Evolutionary conservation across 2,329 filamentous ascomycete species (phyloP).

Genomic region (Hymenoscyphus infarciens): DNA sequence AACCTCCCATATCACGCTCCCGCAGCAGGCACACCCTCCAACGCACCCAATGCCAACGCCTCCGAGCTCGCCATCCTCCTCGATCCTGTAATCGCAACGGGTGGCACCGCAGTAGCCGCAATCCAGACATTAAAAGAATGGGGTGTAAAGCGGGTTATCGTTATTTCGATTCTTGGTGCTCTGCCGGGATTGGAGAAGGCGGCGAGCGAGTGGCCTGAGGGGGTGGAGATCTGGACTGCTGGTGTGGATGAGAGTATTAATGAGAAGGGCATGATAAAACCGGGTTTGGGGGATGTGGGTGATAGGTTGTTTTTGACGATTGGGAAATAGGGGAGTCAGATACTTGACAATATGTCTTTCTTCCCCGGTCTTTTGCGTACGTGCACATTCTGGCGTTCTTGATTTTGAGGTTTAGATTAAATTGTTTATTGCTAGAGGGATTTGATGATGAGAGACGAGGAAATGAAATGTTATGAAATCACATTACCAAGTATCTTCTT

Average conservation of each 20-base stretch:
- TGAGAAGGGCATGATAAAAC: conserved; percentile 82
- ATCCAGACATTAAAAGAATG: conserved; percentile 88
- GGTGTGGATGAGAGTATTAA: conserved; percentile 73
- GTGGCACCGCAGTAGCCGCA: conserved; percentile 82
- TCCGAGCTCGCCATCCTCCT: conserved; percentile 74
- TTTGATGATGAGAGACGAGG: too few relatives aligned
- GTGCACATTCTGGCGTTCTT: too few relatives aligned
- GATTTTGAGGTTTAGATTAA: too few relatives aligned
- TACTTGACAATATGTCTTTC: too few relatives aligned
- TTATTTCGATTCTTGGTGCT: conserved; percentile 73
- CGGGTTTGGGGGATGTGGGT: conserved; percentile 85
- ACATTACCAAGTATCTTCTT: too few relatives aligned
- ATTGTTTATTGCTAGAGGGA: too few relatives aligned
- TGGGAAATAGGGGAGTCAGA: conserved; percentile 67
- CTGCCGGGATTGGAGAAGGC: conserved; percentile 66
- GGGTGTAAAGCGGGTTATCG: conserved; percentile 79
- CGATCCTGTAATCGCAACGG: conserved; percentile 91
- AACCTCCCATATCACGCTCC: conserved; percentile 76
- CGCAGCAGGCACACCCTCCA: conserved; percentile 38
- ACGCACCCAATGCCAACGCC: conserved; percentile 38
- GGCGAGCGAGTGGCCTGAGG: conserved; percentile 73
- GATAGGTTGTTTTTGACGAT: conserved; percentile 86
- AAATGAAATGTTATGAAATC: too few relatives aligned
- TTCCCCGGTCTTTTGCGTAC: too few relatives aligned
- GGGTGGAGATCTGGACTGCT: conserved; percentile 77